A percentile compares a stretch with the other conserved stretches of the same genome.
Evolutionary conservation across 2,329 filamentous ascomycete genomes (phyloP).

Genomic region (Ophiobolus disseminans): DNA sequence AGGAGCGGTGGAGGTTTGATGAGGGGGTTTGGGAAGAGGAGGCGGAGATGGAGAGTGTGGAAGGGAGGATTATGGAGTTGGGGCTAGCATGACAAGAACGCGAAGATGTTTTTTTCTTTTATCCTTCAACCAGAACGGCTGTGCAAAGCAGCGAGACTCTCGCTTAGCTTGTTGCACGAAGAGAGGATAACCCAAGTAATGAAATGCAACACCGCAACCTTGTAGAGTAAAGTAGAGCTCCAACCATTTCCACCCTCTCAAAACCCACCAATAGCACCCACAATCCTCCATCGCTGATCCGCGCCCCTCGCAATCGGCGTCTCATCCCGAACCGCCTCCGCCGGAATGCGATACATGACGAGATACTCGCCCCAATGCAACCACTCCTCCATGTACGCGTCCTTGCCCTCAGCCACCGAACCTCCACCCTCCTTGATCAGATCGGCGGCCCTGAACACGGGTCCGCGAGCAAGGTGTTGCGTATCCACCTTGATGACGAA

Average conservation of each 20-base stretch:
- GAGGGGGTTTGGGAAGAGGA: background rate
- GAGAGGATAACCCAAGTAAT: no score
- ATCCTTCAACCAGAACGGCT: no score
- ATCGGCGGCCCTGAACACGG: constrained; percentile 42
- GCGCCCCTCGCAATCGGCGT: constrained; percentile 29
- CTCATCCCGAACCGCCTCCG: constrained; percentile 41
- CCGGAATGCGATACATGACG: constrained; percentile 43
- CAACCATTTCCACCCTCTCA: no score
- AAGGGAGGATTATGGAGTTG: background rate
- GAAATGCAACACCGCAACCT: no score
- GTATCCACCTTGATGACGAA: constrained; percentile 41
- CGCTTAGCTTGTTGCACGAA: no score
- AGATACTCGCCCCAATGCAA: constrained; percentile 46
- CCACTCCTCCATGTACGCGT: constrained; percentile 18
- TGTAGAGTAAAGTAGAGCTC: no score
- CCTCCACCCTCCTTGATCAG: constrained; percentile 23
- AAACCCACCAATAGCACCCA: constrained; percentile 27
- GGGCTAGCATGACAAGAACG: background rate
- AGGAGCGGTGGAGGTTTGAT: no score
- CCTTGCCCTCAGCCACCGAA: constrained; percentile 3
- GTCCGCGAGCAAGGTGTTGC: constrained; percentile 37
- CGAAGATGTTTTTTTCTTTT: background rate
- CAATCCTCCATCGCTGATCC: constrained; percentile 25
- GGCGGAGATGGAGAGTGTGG: background rate
- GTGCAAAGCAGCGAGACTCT: no score